Evolutionary conservation across 2,329 filamentous ascomycete species (phyloP), one percentile per base, ranked within the genome.

Genomic region (Cladosporium sphaerospermum): DNA sequence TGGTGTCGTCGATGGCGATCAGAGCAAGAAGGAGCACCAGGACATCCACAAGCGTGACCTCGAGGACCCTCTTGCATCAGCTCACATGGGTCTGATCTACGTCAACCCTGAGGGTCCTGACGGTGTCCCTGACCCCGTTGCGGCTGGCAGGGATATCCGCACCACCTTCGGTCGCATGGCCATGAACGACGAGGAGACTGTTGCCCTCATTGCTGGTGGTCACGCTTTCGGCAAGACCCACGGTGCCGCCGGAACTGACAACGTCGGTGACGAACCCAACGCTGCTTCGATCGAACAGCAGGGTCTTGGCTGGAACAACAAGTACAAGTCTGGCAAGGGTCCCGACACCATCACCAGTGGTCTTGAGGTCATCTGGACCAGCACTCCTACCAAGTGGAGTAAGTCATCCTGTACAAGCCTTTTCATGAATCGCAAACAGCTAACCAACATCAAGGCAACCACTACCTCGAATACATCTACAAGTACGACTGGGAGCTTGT

Each of bases 181-280:
- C 57, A 90, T 91, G 87, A 82, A 88, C 66, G 85, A 90, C 66
- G 83, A 88, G 71, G 87, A 91, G 76, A 91, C 87, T 0, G 86
- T 88, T 51, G 86, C 87, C 11, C 74, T 91, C 43, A 90, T 91
- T 66, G 84, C 84, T 37, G 87, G 87, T 65, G 87, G 87, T 37
- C 87, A 91, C 75, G 78, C 82, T 23, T 88, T 91, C 62, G 87
- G 87, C 63, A 91, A 91, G 80, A 88, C 86, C 0, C 87, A 91
- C 70, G 87, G 87, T 62, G 86, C 87, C 32, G 86, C 73, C 53
- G 73, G 81, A 13, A 72, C 77, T 14, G 78, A 79, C 57, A 78
- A 88, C 62, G 77, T 89, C 46, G 85, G 84, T 52, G 70, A 75
- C 14, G 87, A 88, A 69, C 87, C 87, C 16, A 78, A 83, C 62